Evolutionary conservation across 2,329 filamentous ascomycete species (phyloP).

Genomic region (Paracorniculantispora psalliotae): DNA sequence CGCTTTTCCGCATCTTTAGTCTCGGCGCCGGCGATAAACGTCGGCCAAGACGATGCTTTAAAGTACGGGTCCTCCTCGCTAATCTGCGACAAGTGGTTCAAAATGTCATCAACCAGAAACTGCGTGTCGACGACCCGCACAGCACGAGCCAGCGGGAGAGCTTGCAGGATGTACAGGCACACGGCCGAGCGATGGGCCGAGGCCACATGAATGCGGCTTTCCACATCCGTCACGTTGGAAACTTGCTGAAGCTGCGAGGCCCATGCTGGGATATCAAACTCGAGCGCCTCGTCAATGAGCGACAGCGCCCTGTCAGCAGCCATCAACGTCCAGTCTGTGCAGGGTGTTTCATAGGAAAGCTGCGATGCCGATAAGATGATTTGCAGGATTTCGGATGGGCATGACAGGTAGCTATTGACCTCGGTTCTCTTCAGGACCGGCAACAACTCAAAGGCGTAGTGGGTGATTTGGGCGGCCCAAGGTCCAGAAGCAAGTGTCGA

Average conservation of each 20-base stretch:
- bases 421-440: constrained; percentile 38
- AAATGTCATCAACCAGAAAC: constrained; percentile 44
- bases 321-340: constrained; percentile 26
- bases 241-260: constrained; percentile 33
- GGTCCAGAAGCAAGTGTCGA: constrained; percentile 33
- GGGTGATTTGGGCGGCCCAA: constrained; percentile 34
- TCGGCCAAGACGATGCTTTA: constrained; percentile 56
- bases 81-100: constrained; percentile 46
- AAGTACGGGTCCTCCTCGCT: constrained; percentile 46
- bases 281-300: constrained; percentile 37
- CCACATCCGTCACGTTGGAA: constrained; percentile 32
- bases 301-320: constrained; percentile 33
- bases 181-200: constrained; percentile 43
- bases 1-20: constrained; percentile 42
- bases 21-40: constrained; percentile 54
- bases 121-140: constrained; percentile 35
- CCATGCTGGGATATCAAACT: constrained; percentile 40
- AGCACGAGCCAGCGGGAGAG: constrained; percentile 33
- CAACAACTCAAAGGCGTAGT: constrained; percentile 34
- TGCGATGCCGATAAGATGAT: constrained; percentile 41
- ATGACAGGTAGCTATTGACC: constrained; percentile 38
- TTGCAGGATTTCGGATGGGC: constrained; percentile 38
- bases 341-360: constrained; percentile 34
- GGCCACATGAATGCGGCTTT: constrained; percentile 39
- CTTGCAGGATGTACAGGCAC: constrained; percentile 43